Conservation (phyloP, 2,329 filamentous ascomycete species). For the Fusarium succisae region DNA sequence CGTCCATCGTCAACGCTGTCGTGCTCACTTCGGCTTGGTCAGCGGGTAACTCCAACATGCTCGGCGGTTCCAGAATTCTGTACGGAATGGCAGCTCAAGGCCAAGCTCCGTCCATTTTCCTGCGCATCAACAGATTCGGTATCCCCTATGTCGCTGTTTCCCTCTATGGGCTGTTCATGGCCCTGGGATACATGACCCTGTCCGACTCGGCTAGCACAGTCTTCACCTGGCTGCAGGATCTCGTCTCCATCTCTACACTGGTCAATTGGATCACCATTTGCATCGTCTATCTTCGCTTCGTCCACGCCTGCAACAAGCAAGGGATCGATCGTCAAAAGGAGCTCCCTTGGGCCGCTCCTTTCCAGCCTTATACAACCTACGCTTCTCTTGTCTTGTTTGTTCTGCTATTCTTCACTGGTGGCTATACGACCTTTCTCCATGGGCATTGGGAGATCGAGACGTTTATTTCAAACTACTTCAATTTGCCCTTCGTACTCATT, state of each 20-base stretch:
- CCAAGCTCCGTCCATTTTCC: background rate
- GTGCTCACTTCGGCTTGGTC: constrained; percentile 5
- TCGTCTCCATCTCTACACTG: background rate
- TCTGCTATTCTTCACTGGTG: background rate
- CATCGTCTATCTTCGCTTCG: background rate
- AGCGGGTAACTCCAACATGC: background rate
- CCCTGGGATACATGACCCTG: background rate
- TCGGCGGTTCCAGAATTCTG: background rate
- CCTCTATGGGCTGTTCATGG: background rate
- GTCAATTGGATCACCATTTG: constrained; percentile 1
- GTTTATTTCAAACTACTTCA: constrained; percentile 1
- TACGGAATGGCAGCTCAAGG: constrained; percentile 2
- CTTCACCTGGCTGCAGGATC: constrained; percentile 8
- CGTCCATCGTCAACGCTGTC: constrained; percentile 2
- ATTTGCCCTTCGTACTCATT: background rate
- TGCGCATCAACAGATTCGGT: background rate
- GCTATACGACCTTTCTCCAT: background rate
- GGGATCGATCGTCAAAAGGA: background rate
- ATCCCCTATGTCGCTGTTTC: background rate
- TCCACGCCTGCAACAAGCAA: background rate
- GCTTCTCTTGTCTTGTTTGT: background rate
- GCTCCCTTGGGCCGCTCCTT: constrained; percentile 1
- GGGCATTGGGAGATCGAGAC: background rate
- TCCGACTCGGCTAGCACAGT: background rate
- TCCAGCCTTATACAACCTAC: background rate